Conservation (phyloP, 2,329 filamentous ascomycete genomes). For the Allantophomopsis cytisporea region DNA sequence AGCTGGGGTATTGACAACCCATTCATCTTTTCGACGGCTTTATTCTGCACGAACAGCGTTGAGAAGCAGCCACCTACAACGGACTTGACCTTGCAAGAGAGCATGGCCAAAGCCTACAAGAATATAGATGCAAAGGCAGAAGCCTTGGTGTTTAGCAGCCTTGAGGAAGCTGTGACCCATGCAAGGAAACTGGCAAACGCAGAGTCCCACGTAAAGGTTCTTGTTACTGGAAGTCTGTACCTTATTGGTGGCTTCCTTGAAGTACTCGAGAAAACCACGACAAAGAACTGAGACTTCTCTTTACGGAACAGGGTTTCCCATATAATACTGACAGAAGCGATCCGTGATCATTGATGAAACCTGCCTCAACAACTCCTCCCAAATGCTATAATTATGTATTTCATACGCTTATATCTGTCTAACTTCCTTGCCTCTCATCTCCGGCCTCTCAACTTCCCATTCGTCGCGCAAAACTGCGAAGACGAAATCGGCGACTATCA, state of each 20-base stretch:
- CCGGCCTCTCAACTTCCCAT: slow-evolving; percentile 83
- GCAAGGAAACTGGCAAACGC: slow-evolving; percentile 23
- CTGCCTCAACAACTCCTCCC: no score
- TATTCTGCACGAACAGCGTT: background rate
- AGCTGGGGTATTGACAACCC: background rate
- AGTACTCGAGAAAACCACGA: background rate
- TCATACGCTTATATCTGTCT: slow-evolving; percentile 14
- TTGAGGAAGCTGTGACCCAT: slow-evolving; percentile 36
- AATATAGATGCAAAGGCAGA: slow-evolving; percentile 24
- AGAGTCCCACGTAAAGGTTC: slow-evolving; percentile 9
- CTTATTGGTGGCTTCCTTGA: slow-evolving; percentile 34
- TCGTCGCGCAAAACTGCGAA: slow-evolving; percentile 87
- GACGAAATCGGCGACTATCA: slow-evolving; percentile 75
- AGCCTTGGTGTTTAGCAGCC: slow-evolving; percentile 29
- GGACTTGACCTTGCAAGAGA: slow-evolving; percentile 52
- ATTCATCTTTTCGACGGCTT: background rate
- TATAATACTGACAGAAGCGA: no score
- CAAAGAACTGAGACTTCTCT: background rate
- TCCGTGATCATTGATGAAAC: no score
- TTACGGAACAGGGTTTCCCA: no score
- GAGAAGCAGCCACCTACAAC: slow-evolving; percentile 15
- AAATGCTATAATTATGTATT: no score
- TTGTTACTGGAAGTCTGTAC: slow-evolving; percentile 49
- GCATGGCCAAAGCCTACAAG: slow-evolving; percentile 45
- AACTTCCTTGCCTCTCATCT: slow-evolving; percentile 78